Base-by-base conservation (phyloP, 345 rosid species). In the Lepidium sativum region DNA sequence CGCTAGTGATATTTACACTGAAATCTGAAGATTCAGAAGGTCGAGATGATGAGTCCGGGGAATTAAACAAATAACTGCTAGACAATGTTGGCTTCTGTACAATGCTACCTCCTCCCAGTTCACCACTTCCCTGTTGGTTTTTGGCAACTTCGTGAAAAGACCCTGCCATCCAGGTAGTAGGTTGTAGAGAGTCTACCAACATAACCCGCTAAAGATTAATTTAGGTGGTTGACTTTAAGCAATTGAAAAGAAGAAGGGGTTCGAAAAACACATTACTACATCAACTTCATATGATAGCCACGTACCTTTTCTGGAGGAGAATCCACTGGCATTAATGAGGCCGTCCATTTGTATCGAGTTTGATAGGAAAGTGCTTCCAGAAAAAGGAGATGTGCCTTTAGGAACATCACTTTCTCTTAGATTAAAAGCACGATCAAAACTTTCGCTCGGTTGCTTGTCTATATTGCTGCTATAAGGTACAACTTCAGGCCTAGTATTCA, bases 1-100 rank as follows among this genome's bases (percentile, higher is more conserved):
- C 78, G 80, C 75, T 81, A 65, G 70, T 77, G 43, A 48, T 43
- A 73, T 81, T 75, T 32, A 79, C 82, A 69, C 51, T 38, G 43
- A 49, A 81, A 70, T 77, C 75, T 55, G 81, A 68, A 47, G 84
- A 59, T 62, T 81, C 86, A 68, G 82, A 75, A 65, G 69, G 37
- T 41, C 73, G 80, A 48, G 57, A 53, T 42, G 80, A 41, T 56
- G 63, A 49, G 64, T 44, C 71, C 6, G 80, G 75, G 47, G 71
- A 50, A 39, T 53, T 65, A 60, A 71, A 59, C 65, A 81, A 79
- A 67, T 69, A 77, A 62, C 75, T 64, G 39, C 60, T 69, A 62
- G 80, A 70, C 58, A 73, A 59, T 53, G 82, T 78, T 59, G 78
- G 73, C 68, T 73, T 84, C 76, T 79, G 75, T 66, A 77, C 68